Conservation (phyloP, 495 filamentous ascomycete genomes). For the Durotheca rogersii region DNA sequence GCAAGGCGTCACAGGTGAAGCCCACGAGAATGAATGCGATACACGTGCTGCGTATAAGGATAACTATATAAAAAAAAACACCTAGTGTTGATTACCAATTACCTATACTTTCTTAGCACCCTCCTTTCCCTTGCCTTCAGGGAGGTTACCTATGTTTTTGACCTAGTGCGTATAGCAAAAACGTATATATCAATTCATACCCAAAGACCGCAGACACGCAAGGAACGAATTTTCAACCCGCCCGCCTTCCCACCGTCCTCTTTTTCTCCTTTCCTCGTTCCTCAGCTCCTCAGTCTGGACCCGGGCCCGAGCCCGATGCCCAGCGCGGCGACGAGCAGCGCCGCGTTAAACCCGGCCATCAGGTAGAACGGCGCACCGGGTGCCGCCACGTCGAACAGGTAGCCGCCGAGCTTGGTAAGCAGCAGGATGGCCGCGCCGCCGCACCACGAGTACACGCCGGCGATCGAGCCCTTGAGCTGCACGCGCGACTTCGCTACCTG, state of each 20-base stretch:
- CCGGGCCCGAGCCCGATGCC: slow-evolving; percentile 37
- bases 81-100: too few relatives aligned
- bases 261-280: not conserved
- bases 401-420: slow-evolving; percentile 89
- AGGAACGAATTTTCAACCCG: too few relatives aligned
- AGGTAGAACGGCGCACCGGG: slow-evolving; percentile 84
- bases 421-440: slow-evolving; percentile 90
- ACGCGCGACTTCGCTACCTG: slow-evolving; percentile 42
- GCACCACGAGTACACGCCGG: slow-evolving; percentile 86
- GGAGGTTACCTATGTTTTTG: too few relatives aligned
- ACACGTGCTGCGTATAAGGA: too few relatives aligned
- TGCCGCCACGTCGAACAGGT: slow-evolving; percentile 70
- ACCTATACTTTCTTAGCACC: too few relatives aligned
- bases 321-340: slow-evolving; percentile 62
- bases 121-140: too few relatives aligned
- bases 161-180: too few relatives aligned
- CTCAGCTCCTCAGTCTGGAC: not conserved
- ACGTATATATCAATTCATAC: too few relatives aligned
- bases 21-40: too few relatives aligned
- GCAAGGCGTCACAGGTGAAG: too few relatives aligned
- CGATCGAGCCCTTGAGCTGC: slow-evolving; percentile 86
- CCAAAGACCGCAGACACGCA: too few relatives aligned
- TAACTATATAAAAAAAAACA: too few relatives aligned
- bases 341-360: slow-evolving; percentile 82
- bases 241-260: not conserved